phyloP scores from a whole-genome alignment of 176 grass and related monocot genomes.

The Metroxylon sagu region DNA sequence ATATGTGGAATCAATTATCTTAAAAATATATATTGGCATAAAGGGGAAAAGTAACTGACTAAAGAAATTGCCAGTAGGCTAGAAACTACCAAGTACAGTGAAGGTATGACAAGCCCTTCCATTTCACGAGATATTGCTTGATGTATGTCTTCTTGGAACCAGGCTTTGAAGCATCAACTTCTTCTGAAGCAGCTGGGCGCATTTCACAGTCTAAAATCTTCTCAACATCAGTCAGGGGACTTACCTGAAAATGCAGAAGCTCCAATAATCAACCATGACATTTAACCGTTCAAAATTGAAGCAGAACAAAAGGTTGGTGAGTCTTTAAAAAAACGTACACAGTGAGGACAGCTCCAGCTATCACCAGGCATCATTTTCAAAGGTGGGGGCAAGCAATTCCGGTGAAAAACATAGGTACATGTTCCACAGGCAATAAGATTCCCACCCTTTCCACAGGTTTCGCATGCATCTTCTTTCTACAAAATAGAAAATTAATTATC shows the following conservation, averaged over 20 bases:
- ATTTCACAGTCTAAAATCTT: constrained; percentile 87
- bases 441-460: constrained; percentile 53
- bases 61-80: constrained; percentile 2
- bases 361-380: constrained; percentile 51
- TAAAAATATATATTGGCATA: no score
- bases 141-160: constrained; percentile 35
- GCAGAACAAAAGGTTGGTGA: neutral
- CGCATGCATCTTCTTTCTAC: constrained; percentile 96
- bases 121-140: constrained; percentile 90
- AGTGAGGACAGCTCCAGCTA: constrained; percentile 91
- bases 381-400: constrained; percentile 69
- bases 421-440: constrained; percentile 79
- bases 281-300: constrained; percentile 8
- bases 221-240: constrained; percentile 83
- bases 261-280: constrained; percentile 11
- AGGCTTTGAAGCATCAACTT: constrained; percentile 36
- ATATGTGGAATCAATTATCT: no score
- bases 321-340: constrained; percentile 43
- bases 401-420: constrained; percentile 85
- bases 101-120: constrained; percentile 91
- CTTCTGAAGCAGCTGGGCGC: constrained; percentile 26
- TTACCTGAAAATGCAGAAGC: constrained; percentile 51
- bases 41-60: neutral
- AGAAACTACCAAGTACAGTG: constrained; percentile 81
- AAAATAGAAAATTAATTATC: constrained; percentile 19